A percentile compares a stretch with the other conserved stretches of the same genome.
phyloP scores from a whole-genome alignment of 2,329 filamentous ascomycete genomes.

The Trichoderma breve region DNA sequence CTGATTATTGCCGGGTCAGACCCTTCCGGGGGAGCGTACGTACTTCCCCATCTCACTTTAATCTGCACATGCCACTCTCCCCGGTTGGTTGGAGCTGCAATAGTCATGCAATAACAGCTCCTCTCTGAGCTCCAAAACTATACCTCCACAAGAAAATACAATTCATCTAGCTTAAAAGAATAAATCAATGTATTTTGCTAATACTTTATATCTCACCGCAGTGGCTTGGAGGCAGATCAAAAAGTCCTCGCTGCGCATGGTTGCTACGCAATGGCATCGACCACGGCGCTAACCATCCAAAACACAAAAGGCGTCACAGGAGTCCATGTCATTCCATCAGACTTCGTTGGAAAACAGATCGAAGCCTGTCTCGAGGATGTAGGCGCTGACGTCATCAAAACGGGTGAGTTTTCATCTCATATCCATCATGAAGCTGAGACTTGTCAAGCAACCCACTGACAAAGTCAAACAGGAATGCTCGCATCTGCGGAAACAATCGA shows the following conservation, averaged over 20 bases:
- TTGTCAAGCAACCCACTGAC: neutral
- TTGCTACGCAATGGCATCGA: conserved; percentile 95
- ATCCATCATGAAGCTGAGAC: neutral
- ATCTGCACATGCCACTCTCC: neutral
- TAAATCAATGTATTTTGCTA: neutral
- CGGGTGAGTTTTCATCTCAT: conserved; percentile 55
- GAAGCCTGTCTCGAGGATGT: conserved; percentile 82
- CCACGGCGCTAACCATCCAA: conserved; percentile 92
- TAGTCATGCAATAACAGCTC: neutral
- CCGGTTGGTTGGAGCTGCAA: neutral
- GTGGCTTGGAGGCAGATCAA: conserved; percentile 92
- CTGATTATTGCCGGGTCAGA: conserved; percentile 86
- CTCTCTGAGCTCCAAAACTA: neutral
- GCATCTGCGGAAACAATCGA: conserved; percentile 39
- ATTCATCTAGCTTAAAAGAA: neutral
- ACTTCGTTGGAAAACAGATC: conserved; percentile 82
- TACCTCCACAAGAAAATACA: neutral
- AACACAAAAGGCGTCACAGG: conserved; percentile 83
- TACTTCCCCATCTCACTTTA: conserved; percentile 26
- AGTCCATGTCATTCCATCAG: conserved; percentile 74
- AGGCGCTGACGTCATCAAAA: conserved; percentile 86
- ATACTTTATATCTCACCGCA: conserved; percentile 36
- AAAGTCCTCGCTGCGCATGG: conserved; percentile 90
- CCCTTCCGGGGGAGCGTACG: conserved; percentile 82
- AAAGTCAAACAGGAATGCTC: conserved; percentile 38